Conservation (phyloP, 2,329 filamentous ascomycete genomes). For the Trichoderma atrobrunneum region DNA sequence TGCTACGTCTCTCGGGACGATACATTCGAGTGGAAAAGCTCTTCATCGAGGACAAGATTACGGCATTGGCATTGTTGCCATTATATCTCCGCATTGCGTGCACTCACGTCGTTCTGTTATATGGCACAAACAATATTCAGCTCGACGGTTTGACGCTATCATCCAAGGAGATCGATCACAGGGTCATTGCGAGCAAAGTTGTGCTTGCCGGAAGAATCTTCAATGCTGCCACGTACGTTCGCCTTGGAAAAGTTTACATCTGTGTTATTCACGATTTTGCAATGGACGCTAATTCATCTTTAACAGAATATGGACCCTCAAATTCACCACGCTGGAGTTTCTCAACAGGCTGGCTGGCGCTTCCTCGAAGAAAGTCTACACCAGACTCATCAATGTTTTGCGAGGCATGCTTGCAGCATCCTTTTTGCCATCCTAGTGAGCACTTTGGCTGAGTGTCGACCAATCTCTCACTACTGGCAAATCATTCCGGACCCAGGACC, state of each 20-base stretch:
- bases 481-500: neutral
- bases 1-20: slow-evolving; percentile 1
- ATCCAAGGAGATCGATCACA: neutral
- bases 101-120: neutral
- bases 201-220: slow-evolving; percentile 1
- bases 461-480: slow-evolving; percentile 6
- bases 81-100: neutral
- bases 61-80: neutral
- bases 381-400: neutral
- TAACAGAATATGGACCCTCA: neutral
- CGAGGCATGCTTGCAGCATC: neutral
- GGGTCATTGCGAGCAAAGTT: neutral
- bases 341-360: neutral
- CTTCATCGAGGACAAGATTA: slow-evolving; percentile 5
- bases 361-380: neutral
- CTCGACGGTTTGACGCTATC: neutral
- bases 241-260: neutral
- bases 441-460: neutral
- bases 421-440: neutral
- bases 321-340: slow-evolving; percentile 5
- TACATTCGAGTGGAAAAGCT: slow-evolving; percentile 8
- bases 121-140: slow-evolving; percentile 2
- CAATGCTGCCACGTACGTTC: neutral
- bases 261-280: neutral
- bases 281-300: neutral